phyloP scores from a whole-genome alignment of 768 basidiomycete genomes.

The Chalciporus pseudorubinellus region DNA sequence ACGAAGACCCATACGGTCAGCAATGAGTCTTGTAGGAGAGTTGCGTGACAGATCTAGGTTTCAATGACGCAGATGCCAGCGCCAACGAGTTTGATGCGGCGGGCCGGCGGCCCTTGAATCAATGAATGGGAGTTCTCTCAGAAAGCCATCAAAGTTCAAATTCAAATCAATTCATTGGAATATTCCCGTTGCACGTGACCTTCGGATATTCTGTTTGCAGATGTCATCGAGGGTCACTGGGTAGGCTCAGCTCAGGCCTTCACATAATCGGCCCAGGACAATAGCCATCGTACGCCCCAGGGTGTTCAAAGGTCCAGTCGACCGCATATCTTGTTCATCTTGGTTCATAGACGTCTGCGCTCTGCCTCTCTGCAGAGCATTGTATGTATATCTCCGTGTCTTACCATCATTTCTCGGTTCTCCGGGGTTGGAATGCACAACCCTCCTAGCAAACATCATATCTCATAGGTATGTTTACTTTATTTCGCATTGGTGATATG shows the following conservation, averaged over 20 bases:
- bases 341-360: conserved; percentile 10
- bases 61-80: too few relatives aligned
- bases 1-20: too few relatives aligned
- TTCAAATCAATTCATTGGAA: too few relatives aligned
- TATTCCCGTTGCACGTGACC: conserved; percentile 23
- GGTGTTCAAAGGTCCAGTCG: conserved; percentile 8
- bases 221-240: conserved; percentile 10
- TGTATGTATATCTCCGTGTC: conserved; percentile 13
- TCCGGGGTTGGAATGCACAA: conserved; percentile 22
- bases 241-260: conserved; percentile 21
- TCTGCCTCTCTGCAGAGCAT: conserved; percentile 3
- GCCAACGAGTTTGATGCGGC: too few relatives aligned
- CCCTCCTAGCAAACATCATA: conserved; percentile 9
- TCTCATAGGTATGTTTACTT: conserved; percentile 20
- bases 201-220: conserved; percentile 8
- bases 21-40: too few relatives aligned
- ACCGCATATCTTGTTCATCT: conserved; percentile 25
- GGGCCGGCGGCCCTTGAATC: too few relatives aligned
- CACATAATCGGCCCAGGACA: conserved; percentile 5
- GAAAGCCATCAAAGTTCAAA: too few relatives aligned
- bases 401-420: conserved; percentile 4
- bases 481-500: not conserved
- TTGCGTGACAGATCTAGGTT: too few relatives aligned
- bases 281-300: conserved; percentile 4
- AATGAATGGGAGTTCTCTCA: too few relatives aligned